Conservation (phyloP, 108 stramenopile genomes). For the Nitzschia palea region DNA sequence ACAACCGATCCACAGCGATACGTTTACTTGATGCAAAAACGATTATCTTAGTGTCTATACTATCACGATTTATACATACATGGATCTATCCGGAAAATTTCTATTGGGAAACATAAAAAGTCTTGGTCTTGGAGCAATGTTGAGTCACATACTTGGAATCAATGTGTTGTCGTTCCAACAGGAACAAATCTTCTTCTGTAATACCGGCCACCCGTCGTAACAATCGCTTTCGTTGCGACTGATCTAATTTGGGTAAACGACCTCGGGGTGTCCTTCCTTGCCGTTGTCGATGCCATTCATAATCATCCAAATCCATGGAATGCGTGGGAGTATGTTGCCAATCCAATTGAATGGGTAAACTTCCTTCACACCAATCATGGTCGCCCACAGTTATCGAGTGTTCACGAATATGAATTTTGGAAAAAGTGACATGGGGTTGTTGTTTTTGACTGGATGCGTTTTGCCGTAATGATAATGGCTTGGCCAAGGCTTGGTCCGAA, state of each 20-base stretch:
- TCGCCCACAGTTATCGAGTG: constrained; percentile 49
- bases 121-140: background rate
- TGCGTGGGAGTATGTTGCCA: constrained; percentile 33
- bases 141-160: constrained; percentile 2
- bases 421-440: constrained; percentile 17
- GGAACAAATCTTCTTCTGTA: constrained; percentile 3
- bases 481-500: too few relatives aligned
- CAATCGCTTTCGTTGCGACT: constrained; percentile 15
- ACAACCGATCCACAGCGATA: too few relatives aligned
- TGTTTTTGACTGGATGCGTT: too few relatives aligned
- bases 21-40: too few relatives aligned
- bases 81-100: too few relatives aligned
- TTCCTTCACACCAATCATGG: constrained; percentile 45
- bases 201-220: constrained; percentile 9
- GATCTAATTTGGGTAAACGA: constrained; percentile 16
- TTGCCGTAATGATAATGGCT: too few relatives aligned
- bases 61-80: too few relatives aligned
- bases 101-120: too few relatives aligned
- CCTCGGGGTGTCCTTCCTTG: background rate
- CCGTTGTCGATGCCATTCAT: constrained; percentile 1
- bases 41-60: too few relatives aligned
- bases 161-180: constrained; percentile 2
- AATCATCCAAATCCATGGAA: constrained; percentile 17
- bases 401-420: constrained; percentile 21
- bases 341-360: constrained; percentile 43